A percentile compares a stretch with the other conserved stretches of the same genome.
Evolutionary conservation across 2,329 filamentous ascomycete species (phyloP).

Genomic region (Fusarium sp.): DNA sequence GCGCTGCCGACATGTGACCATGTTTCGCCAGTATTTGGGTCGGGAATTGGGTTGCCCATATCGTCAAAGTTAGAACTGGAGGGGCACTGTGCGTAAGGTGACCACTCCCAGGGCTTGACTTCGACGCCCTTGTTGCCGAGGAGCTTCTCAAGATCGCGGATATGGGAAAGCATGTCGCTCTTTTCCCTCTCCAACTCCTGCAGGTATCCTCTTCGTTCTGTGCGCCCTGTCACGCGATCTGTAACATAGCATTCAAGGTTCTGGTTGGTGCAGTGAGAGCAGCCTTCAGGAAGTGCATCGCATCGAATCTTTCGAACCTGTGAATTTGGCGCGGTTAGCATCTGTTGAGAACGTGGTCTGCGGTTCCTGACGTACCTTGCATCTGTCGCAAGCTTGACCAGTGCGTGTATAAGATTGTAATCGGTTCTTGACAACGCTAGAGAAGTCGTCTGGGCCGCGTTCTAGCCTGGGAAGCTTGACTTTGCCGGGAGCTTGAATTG

Average conservation of each 20-base stretch:
- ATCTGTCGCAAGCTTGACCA: slow-evolving; percentile 88
- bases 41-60: slow-evolving; percentile 41
- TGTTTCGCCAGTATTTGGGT: slow-evolving; percentile 42
- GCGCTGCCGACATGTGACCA: slow-evolving; percentile 52
- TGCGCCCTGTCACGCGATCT: slow-evolving; percentile 86
- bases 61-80: slow-evolving; percentile 45
- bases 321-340: slow-evolving; percentile 21
- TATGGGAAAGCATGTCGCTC: slow-evolving; percentile 72
- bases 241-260: slow-evolving; percentile 85
- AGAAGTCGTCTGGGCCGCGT: slow-evolving; percentile 64
- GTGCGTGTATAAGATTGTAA: slow-evolving; percentile 71
- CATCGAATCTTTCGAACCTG: slow-evolving; percentile 89
- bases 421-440: slow-evolving; percentile 67
- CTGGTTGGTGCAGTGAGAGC: slow-evolving; percentile 83
- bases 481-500: slow-evolving; percentile 52
- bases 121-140: slow-evolving; percentile 72
- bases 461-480: slow-evolving; percentile 64
- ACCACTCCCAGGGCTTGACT: slow-evolving; percentile 63
- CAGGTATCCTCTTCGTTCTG: slow-evolving; percentile 81
- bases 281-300: slow-evolving; percentile 83
- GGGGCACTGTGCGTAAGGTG: slow-evolving; percentile 48
- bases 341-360: neutral
- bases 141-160: slow-evolving; percentile 76
- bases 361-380: slow-evolving; percentile 71
- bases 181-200: slow-evolving; percentile 82